Percentiles rank a stretch among this genome's conserved stretches.
Evolutionary conservation across 2,329 filamentous ascomycete species (phyloP).

Genomic region (Pseudophaeomoniella oleicola): DNA sequence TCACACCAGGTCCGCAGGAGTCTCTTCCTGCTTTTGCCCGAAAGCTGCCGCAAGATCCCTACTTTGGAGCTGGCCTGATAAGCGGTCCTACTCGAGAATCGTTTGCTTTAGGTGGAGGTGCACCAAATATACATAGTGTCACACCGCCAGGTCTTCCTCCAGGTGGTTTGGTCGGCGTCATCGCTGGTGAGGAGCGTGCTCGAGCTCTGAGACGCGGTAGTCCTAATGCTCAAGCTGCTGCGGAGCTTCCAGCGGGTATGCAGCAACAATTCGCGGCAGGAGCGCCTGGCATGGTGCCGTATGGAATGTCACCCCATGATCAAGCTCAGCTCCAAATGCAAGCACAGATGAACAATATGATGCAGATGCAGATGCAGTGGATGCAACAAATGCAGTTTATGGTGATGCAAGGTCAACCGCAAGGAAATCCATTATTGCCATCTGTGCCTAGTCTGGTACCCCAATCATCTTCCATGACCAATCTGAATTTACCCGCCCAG

Average conservation of each 20-base stretch:
- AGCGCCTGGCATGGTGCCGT: conserved; percentile 11
- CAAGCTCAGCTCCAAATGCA: conserved; percentile 68
- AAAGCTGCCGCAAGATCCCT: conserved; percentile 71
- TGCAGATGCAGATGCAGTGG: conserved; percentile 91
- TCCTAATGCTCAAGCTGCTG: conserved; percentile 48
- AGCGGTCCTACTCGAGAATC: conserved; percentile 61
- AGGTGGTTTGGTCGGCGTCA: conserved; percentile 74
- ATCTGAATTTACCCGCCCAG: conserved; percentile 4
- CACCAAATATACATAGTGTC: conserved; percentile 22
- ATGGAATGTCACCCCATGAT: conserved; percentile 42
- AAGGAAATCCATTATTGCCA: conserved; percentile 20
- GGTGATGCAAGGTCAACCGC: conserved; percentile 38
- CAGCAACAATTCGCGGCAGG: conserved; percentile 23
- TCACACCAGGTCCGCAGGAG: conserved; percentile 22
- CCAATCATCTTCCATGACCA: conserved; percentile 13
- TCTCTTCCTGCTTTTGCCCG: conserved; percentile 69
- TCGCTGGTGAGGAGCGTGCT: conserved; percentile 69
- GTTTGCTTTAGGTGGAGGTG: conserved; percentile 47
- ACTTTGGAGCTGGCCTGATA: conserved; percentile 63
- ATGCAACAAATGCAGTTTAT: conserved; percentile 57
- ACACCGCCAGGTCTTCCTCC: conserved; percentile 38
- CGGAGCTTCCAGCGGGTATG: conserved; percentile 15
- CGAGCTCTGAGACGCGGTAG: conserved; percentile 65
- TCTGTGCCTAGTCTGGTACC: conserved; percentile 16
- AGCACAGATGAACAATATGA: conserved; percentile 73